phyloP scores from a whole-genome alignment of 805 yeast genomes.

The Metschnikowia bowlesiae region DNA sequence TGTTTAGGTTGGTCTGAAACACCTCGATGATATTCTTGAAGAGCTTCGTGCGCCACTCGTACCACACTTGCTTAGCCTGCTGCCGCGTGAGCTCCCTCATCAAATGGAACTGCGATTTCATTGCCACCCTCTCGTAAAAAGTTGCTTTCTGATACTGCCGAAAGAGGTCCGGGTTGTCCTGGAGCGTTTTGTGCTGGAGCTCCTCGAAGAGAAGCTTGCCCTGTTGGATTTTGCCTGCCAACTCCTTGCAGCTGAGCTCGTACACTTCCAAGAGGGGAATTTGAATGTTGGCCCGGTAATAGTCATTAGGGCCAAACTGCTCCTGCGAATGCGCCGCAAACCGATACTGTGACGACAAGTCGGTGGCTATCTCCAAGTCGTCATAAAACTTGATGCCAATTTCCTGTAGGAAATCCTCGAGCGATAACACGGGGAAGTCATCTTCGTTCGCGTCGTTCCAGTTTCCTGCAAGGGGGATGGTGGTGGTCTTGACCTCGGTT shows the following conservation, averaged over 20 bases:
- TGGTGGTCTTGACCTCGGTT: conserved; percentile 3
- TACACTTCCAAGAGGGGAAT: conserved; percentile 45
- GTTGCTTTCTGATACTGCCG: conserved; percentile 43
- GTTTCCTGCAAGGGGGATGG: conserved; percentile 8
- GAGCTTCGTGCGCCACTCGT: conserved; percentile 56
- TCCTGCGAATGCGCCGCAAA: conserved; percentile 11
- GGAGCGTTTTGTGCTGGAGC: conserved; percentile 42
- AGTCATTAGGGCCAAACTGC: conserved; percentile 24
- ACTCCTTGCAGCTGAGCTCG: conserved; percentile 52
- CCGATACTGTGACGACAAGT: conserved; percentile 22
- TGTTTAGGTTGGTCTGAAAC: conserved; percentile 19
- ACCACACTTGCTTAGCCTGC: conserved; percentile 56
- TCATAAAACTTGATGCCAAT: conserved; percentile 43
- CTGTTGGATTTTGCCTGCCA: conserved; percentile 46
- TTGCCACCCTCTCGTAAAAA: conserved; percentile 32
- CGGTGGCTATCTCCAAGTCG: conserved; percentile 37
- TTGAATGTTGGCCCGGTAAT: conserved; percentile 34
- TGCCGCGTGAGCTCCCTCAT: conserved; percentile 49
- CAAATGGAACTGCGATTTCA: conserved; percentile 46
- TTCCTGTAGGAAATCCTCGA: conserved; percentile 36
- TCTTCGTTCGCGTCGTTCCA: conserved; percentile 14
- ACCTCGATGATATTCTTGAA: conserved; percentile 41
- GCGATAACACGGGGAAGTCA: conserved; percentile 30
- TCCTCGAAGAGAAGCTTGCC: conserved; percentile 46
- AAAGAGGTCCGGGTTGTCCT: conserved; percentile 48